Evolutionary conservation across 768 basidiomycete genomes (phyloP), one percentile per base, ranked within the genome.

Genomic region (Lactarius indigo): DNA sequence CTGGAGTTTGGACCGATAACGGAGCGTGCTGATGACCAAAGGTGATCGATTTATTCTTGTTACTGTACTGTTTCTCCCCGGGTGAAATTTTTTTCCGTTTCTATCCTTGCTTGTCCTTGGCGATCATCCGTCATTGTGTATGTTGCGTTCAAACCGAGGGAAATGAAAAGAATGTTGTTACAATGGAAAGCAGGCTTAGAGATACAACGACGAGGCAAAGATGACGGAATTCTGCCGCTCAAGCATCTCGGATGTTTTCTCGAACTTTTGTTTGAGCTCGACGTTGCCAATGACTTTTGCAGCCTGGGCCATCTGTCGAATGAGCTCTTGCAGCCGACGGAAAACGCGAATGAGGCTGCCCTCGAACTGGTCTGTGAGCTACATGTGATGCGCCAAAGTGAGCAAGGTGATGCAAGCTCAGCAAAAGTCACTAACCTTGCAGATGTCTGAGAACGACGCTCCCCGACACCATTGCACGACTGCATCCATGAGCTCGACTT

Each of bases 381-480:
- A 37, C 56, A 6, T 20, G 47, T 47, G 30, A 42, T 17, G 23
- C 20, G 55, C 5, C 12, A 41, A 61, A 23, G 50, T 50, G 35
- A 58, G 31, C 33, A 12, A 41, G 50, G 30, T 57, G 13, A 58
- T 33, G 63, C 23, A 28, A 13, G 3, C 30, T 56, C 50, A 1
- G 44, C 18, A 23, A 41, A 23, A 15, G 35, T 5, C 9, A 71
- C 83, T 35, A 52, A 92, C 96, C 86, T 97, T 97, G 85, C 92
- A 94, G 64, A 98, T 94, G 30, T 99, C 96, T 1, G 91, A 82
- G 78, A 99, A 99, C 31, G 92, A 93, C 18, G 95, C 92, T 5
- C 97, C 97, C n/a, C 93, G 87, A 79, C 96, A 98, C 97, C 97
- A 99, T 68, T 94, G 91, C 41, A 94, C 83, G 12, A 98, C 97